Evolutionary conservation across 176 grass and related monocot genomes (phyloP), one percentile per base, ranked within the genome.

Genomic region (Hsuehochloa calcarea): DNA sequence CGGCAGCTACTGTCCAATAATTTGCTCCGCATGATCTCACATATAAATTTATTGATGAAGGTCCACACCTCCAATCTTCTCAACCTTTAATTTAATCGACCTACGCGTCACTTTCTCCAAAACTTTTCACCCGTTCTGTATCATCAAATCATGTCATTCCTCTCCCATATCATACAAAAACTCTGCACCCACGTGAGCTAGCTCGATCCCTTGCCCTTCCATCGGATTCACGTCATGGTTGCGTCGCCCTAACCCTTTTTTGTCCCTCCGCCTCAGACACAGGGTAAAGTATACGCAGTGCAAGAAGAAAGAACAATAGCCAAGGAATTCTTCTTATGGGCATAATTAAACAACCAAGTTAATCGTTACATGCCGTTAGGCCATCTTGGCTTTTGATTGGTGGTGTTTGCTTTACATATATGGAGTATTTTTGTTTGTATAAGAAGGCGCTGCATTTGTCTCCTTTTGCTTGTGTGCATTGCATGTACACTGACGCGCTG

Each of bases 211-310:
- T 31, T 8, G 7, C 10, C 44, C 41, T 51, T 31, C 14, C 72
- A 58, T 82, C 46, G 14, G 14, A 73, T 65, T 11, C 26, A 38
- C 84, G 59, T 87, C 84, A 87, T 40, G 72, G 10, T 58, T 82
- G 13, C 83, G 72, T 90, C 43, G 44, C 12, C 26, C 39, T 17
- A 17, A 0, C 4, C 11, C 3, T 31, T 17, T 66, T 54, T 10
- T 74, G 26, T 20, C 47, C 54, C 25, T 14, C 71, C 35, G 71
- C 12, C 22, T 19, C 7, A 5, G 56, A 15, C 43, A 15, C 22
- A 22, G 37, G 15, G 20, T 19, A 70, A n/a, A 40, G 38, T 15
- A 51, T 17, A 69, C n/a, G 22, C 13, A 0, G 13, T 2, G 29
- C 1, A 22, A 22, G 15, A 14, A 65, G 27, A 27, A 51, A 63